These are phyloP conservation scores for Hyphopichia khmerensis DNA, from an alignment of 1,139 yeast genomes.

Conservation along the genomic window DNA sequence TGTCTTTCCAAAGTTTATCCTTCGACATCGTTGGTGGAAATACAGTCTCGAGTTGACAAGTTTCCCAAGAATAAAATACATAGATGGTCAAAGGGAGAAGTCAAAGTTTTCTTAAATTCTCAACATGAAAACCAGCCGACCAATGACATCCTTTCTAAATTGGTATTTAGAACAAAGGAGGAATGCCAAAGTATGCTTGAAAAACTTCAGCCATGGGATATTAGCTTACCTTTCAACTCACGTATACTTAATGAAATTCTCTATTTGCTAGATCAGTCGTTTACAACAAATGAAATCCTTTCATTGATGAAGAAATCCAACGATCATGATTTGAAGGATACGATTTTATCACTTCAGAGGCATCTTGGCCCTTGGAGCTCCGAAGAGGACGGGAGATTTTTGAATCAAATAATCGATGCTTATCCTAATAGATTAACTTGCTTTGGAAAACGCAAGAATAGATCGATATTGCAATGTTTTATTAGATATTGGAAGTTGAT, in stretches of 20 bases:
- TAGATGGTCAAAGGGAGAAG: background rate
- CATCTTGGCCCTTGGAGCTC: background rate
- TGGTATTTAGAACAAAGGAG: background rate
- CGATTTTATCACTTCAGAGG: background rate
- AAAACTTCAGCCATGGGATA: background rate
- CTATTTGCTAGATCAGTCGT: background rate
- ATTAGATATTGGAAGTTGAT: constrained; percentile 1
- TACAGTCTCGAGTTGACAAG: background rate
- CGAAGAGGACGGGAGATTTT: background rate
- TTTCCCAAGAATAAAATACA: background rate
- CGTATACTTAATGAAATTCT: background rate
- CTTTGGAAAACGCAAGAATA: background rate
- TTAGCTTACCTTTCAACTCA: background rate
- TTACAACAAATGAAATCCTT: background rate
- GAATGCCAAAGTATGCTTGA: background rate
- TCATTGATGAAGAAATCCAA: background rate
- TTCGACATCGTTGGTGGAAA: background rate
- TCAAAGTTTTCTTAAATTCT: background rate
- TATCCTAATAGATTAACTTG: background rate
- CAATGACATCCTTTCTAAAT: background rate
- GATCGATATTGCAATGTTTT: background rate
- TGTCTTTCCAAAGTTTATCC: background rate
- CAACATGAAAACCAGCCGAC: background rate
- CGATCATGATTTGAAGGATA: background rate
- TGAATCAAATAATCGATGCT: background rate